Base-by-base conservation (phyloP, 768 basidiomycete genomes). In the Pulveroboletus frians region DNA sequence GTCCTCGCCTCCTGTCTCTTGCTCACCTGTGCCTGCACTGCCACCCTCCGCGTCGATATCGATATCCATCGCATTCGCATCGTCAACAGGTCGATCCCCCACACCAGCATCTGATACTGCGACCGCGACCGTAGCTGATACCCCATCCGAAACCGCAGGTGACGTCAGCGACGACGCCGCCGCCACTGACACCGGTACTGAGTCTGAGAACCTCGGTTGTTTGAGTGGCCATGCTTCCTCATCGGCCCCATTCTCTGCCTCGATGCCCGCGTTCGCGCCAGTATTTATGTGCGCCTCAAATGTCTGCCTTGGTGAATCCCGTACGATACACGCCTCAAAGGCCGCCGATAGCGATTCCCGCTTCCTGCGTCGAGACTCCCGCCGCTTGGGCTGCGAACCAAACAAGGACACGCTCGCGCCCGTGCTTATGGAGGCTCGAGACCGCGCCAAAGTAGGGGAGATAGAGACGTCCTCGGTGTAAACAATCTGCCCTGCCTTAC, bases 261-360 rank as follows among this genome's bases (percentile, higher is more conserved):
- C 15, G 1, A 15, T 15, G 21, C n/a, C 29, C 14, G 9, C 7
- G 10, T 26, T 18, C 3, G 34, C 21, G n/a, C 5, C 5, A 1
- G 39, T 10, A 2, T 26, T 9, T 3, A 0, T 5, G 7, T 7
- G 26, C 2, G 11, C 2, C 9, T 4, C 26, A 9, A n/a, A 1
- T 15, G 11, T 10, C 32, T n/a, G 35, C 47, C 10, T 49, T 9
- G 47, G 46, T 17, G 49, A 32, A 8, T 47, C 35, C 21, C 50
- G 53, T 15, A 62, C 49, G 9, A 62, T 61, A 38, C 34, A 64
- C 26, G 53, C 39, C 47, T 53, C 47, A n/a, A 62, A 62, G 29
- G 29, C 32, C 7, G 50, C 45, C 13, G 57, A 49, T 17, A 45
- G 39, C 15, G 61, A 57, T 30, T 45, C 49, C 27, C 61, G 46